A percentile compares a stretch with the other conserved stretches of the same genome.
phyloP scores from a whole-genome alignment of 2,329 filamentous ascomycete species.

The Verticillium isaacii region DNA sequence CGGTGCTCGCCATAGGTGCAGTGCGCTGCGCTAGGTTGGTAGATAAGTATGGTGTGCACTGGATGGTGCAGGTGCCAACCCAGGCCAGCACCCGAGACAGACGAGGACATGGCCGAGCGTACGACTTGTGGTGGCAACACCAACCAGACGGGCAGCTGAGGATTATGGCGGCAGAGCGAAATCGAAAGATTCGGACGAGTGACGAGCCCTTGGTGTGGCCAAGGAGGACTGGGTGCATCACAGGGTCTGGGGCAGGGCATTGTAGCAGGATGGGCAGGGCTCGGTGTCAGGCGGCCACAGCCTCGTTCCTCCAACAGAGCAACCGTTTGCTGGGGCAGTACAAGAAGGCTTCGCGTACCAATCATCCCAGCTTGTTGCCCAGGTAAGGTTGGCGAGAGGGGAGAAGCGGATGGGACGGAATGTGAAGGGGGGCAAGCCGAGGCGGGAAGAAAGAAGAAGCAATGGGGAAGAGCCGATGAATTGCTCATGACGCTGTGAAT shows the following conservation, averaged over 20 bases:
- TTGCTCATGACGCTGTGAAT: background rate
- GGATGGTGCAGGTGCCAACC: background rate
- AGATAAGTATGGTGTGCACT: background rate
- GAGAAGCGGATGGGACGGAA: background rate
- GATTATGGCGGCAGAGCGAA: no score
- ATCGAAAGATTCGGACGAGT: no score
- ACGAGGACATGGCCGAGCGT: no score
- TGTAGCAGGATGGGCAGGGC: background rate
- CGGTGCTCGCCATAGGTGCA: background rate
- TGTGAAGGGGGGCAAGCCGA: background rate
- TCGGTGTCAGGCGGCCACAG: background rate
- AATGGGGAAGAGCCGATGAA: background rate
- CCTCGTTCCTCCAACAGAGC: background rate
- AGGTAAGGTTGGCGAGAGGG: background rate
- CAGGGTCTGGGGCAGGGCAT: background rate
- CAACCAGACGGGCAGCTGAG: no score
- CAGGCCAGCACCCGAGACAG: background rate
- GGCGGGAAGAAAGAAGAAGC: background rate
- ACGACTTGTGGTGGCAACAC: no score
- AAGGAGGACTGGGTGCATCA: background rate
- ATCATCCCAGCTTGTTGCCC: background rate
- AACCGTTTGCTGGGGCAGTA: background rate
- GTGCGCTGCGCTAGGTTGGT: background rate
- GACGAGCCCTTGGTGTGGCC: background rate
- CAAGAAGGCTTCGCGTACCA: background rate